Conservation (phyloP, 192 early-diverging fungal species). For the Oehlia diaphana region DNA sequence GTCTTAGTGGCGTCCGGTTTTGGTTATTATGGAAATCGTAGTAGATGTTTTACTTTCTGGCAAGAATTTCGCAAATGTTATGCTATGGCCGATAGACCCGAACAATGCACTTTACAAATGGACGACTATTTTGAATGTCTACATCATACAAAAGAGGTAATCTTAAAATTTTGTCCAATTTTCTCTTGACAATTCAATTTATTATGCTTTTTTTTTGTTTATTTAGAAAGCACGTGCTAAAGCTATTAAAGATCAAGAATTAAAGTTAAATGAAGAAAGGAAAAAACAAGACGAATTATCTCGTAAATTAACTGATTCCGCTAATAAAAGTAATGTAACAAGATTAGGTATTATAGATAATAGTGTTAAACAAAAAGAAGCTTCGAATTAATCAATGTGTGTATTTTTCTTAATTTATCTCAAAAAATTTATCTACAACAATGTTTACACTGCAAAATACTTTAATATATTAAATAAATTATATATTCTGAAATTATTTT, state of each 20-base stretch:
- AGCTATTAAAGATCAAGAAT: constrained; percentile 50
- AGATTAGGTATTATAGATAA: constrained; percentile 48
- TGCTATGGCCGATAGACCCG: constrained; percentile 71
- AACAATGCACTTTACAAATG: constrained; percentile 75
- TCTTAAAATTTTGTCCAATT: not conserved
- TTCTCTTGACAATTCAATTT: not conserved
- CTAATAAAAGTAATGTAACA: constrained; percentile 53
- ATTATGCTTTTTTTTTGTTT: not conserved
- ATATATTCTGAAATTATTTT: not conserved
- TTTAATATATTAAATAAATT: too few species aligned
- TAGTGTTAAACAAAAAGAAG: constrained; percentile 1
- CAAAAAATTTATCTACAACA: not conserved
- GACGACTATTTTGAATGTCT: constrained; percentile 98
- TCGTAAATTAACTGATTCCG: constrained; percentile 48
- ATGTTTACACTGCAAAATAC: not conserved
- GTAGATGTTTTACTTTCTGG: constrained; percentile 96
- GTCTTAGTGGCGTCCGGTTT: constrained; percentile 62
- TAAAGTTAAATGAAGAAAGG: constrained; percentile 52
- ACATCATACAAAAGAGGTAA: constrained; percentile 93
- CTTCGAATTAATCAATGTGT: not conserved
- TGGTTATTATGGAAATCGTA: constrained; percentile 68
- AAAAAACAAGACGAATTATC: constrained; percentile 43
- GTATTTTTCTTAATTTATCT: not conserved
- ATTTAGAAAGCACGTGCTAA: constrained; percentile 53
- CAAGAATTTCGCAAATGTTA: constrained; percentile 96